These are phyloP conservation scores for Cenococcum geophilum DNA, from an alignment of 495 filamentous ascomycete genomes.

Conservation along the genomic window DNA sequence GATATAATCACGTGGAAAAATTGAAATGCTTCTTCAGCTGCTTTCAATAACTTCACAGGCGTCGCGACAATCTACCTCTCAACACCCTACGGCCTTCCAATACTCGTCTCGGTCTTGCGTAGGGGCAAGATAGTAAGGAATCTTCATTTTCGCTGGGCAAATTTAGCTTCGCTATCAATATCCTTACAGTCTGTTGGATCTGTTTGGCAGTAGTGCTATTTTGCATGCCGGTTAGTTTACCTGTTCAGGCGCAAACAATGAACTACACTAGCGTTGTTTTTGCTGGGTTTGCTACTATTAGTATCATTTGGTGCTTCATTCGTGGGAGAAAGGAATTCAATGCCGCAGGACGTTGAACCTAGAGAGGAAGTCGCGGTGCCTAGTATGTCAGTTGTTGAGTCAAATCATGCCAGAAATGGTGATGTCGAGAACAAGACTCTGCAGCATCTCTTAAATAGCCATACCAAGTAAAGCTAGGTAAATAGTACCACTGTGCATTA, in stretches of 20 bases:
- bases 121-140: slow-evolving; percentile 44
- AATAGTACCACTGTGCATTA: too few relatives aligned
- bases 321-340: slow-evolving; percentile 36
- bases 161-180: slow-evolving; percentile 51
- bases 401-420: slow-evolving; percentile 11
- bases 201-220: slow-evolving; percentile 48
- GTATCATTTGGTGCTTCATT: slow-evolving; percentile 36
- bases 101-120: slow-evolving; percentile 52
- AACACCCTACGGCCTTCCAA: slow-evolving; percentile 57
- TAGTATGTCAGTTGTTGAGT: slow-evolving; percentile 12
- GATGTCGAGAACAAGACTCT: slow-evolving; percentile 19
- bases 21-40: slow-evolving; percentile 52
- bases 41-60: slow-evolving; percentile 62
- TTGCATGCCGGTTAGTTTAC: slow-evolving; percentile 52
- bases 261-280: slow-evolving; percentile 38
- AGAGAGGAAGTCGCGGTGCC: slow-evolving; percentile 20
- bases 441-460: not conserved
- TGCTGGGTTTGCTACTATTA: slow-evolving; percentile 36
- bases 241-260: slow-evolving; percentile 41
- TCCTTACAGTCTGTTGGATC: slow-evolving; percentile 47
- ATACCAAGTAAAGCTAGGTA: too few relatives aligned
- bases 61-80: slow-evolving; percentile 61
- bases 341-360: slow-evolving; percentile 30
- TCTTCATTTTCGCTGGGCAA: slow-evolving; percentile 46
- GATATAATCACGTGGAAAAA: too few relatives aligned